Evolutionary conservation across 257 asterid species (phyloP).

Genomic region (Nicotiana obtusifolia): DNA sequence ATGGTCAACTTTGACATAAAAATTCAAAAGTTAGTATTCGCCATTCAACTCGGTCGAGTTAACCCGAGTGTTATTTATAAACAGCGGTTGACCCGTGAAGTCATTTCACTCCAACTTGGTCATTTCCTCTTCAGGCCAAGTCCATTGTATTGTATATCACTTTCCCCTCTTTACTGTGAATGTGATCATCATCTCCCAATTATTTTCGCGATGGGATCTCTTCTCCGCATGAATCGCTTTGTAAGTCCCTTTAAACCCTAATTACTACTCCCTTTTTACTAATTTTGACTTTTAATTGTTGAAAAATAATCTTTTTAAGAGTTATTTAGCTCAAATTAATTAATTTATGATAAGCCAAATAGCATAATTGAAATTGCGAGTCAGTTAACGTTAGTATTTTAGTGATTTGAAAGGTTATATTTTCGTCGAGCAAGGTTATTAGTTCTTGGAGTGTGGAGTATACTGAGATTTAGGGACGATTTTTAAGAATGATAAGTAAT

Average conservation of each 20-base stretch:
- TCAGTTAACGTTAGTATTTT: not conserved
- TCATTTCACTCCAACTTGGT: not conserved
- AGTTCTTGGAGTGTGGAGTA: not conserved
- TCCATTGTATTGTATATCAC: not conserved
- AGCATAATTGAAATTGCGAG: not conserved
- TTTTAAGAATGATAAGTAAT: not conserved
- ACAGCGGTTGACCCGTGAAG: not conserved
- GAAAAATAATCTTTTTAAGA: not conserved
- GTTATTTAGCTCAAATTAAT: not conserved
- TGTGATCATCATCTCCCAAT: not conserved
- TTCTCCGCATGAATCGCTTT: slow-evolving; percentile 7
- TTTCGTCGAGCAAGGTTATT: not conserved
- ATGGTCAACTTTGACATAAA: not conserved
- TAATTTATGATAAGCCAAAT: not conserved
- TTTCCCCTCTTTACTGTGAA: not conserved
- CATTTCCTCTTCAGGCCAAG: not conserved
- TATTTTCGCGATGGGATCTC: not conserved
- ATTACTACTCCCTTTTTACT: not conserved
- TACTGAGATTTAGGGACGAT: not conserved
- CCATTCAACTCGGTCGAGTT: not conserved
- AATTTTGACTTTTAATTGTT: not conserved
- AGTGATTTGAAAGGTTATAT: not conserved
- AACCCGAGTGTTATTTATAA: not conserved
- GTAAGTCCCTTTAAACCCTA: not conserved
- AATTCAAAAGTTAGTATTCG: not conserved